These are phyloP conservation scores for Spiraea crenata DNA, from an alignment of 331 rosid species.

Conservation along the genomic window DNA sequence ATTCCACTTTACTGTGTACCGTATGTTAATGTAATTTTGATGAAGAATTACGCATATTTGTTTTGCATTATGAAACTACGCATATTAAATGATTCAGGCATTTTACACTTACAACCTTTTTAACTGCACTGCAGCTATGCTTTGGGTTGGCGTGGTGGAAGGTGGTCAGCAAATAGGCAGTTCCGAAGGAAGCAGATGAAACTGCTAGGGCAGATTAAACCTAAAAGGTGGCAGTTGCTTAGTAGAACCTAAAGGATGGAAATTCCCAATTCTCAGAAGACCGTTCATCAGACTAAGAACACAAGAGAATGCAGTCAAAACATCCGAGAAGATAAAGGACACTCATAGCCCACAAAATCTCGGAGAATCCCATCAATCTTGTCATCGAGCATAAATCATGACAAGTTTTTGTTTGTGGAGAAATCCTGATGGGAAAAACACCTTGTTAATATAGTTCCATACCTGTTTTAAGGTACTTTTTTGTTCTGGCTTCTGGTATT, in stretches of 20 bases:
- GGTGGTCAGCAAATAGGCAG: conserved; percentile 63
- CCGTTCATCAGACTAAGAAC: conserved; percentile 38
- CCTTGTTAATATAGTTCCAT: not conserved
- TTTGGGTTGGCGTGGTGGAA: conserved; percentile 97
- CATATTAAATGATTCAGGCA: not conserved
- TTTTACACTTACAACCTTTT: conserved; percentile 1
- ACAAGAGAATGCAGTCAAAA: conserved; percentile 36
- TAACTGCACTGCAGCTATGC: conserved; percentile 54
- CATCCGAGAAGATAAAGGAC: conserved; percentile 45
- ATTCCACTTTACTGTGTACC: no score
- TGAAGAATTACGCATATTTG: not conserved
- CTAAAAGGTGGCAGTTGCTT: conserved; percentile 72
- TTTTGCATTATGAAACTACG: not conserved
- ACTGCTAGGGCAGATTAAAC: conserved; percentile 65
- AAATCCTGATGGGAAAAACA: not conserved
- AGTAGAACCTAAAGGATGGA: conserved; percentile 59
- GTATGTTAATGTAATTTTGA: no score
- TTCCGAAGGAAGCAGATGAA: conserved; percentile 85
- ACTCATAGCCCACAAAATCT: conserved; percentile 28
- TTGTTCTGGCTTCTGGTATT: not conserved
- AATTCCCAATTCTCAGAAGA: conserved; percentile 52
- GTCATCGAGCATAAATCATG: conserved; percentile 11
- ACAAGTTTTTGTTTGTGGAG: conserved; percentile 2
- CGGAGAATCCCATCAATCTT: conserved; percentile 25
- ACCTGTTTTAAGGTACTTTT: not conserved